These are phyloP conservation scores for Amanita pseudoporphyria DNA, from an alignment of 768 basidiomycete species.

Conservation along the genomic window DNA sequence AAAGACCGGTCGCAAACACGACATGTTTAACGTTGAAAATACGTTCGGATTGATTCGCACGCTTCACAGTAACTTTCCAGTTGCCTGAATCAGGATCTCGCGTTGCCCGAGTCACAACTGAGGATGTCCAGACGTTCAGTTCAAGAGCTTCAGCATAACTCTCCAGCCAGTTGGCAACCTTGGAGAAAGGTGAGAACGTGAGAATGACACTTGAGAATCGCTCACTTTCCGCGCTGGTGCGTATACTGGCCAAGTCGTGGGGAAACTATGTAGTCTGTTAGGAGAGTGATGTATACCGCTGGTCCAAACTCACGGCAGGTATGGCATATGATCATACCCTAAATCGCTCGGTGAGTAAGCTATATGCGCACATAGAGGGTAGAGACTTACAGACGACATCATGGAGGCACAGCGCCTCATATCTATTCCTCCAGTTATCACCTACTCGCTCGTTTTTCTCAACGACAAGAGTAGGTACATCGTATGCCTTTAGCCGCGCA, in stretches of 20 bases:
- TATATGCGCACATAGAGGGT: constrained; percentile 7
- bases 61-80: constrained; percentile 36
- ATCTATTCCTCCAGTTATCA: constrained; percentile 55
- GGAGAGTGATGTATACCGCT: not conserved
- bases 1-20: constrained; percentile 47
- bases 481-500: constrained; percentile 48
- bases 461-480: constrained; percentile 41
- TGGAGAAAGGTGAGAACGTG: constrained; percentile 21
- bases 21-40: constrained; percentile 38
- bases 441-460: constrained; percentile 48
- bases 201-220: constrained; percentile 37
- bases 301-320: constrained; percentile 33
- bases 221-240: constrained; percentile 50
- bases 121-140: constrained; percentile 55
- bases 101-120: constrained; percentile 20
- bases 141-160: constrained; percentile 50
- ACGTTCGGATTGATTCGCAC: constrained; percentile 24
- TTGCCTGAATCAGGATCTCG: constrained; percentile 24
- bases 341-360: constrained; percentile 10
- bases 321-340: constrained; percentile 31
- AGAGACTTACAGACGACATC: constrained; percentile 35
- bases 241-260: constrained; percentile 47
- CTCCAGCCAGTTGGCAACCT: constrained; percentile 64
- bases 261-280: constrained; percentile 34
- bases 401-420: constrained; percentile 48